A percentile compares a stretch with the other conserved stretches of the same genome.
phyloP scores from a whole-genome alignment of 352 stramenopile genomes.

The Phytophthora foliorum region DNA sequence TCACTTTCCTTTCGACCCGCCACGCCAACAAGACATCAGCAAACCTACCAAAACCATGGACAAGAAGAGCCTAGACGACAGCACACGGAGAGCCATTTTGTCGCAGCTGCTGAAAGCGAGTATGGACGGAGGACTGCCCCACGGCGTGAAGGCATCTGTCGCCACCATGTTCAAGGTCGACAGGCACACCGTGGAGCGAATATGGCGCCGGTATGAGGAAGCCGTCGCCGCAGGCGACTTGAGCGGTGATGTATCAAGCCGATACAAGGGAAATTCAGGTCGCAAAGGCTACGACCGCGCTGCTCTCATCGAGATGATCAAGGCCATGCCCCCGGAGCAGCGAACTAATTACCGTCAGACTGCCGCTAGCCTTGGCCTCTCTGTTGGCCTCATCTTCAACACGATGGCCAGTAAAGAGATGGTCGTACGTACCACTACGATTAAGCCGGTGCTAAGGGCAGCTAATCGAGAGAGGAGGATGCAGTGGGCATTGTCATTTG shows the following conservation, averaged over 20 bases:
- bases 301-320: background rate
- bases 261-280: background rate
- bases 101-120: too few species aligned
- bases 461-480: background rate
- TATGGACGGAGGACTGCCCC: too few species aligned
- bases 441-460: background rate
- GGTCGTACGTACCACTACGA: background rate
- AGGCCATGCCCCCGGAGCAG: background rate
- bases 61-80: too few species aligned
- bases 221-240: background rate
- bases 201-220: background rate
- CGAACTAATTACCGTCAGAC: background rate
- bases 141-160: too few species aligned
- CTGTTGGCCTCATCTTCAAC: background rate
- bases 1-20: too few species aligned
- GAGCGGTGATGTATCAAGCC: background rate
- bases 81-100: too few species aligned
- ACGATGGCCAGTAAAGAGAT: background rate
- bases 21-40: too few species aligned
- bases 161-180: too few species aligned
- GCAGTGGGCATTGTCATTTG: background rate
- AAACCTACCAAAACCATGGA: too few species aligned
- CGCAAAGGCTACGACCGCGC: background rate
- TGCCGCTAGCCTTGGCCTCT: background rate
- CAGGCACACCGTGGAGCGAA: background rate